Evolutionary conservation across 2,329 filamentous ascomycete genomes (phyloP), one percentile per base, ranked within the genome.

Genomic region (Triangularia verruculosa): DNA sequence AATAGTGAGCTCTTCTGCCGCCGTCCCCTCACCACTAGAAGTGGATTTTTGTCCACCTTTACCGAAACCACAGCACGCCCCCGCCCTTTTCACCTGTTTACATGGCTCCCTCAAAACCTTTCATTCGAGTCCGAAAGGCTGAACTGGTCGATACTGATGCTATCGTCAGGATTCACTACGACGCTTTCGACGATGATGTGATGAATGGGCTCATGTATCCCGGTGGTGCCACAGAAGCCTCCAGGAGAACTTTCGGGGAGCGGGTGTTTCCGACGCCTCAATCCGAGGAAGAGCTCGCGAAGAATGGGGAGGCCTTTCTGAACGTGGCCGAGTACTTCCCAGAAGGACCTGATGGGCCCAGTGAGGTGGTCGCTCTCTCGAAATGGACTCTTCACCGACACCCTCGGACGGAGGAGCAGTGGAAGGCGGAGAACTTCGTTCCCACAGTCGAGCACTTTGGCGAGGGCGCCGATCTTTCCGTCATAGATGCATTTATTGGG

Each of bases 361-460:
- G 69, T 3, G 72, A 74, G 61, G 63, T 76, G 7, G 69, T 74
- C 6, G 74, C 72, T 12, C 74, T 71, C 52, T 68, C 68, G 22
- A 72, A 72, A 58, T 75, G 72, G 71, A 43, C 25, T 13, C 43
- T 73, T 6, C 61, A 67, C 22, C 68, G 64, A 11, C 56, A 67
- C 30, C 63, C 66, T 20, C 69, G 68, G n/a, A 24, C 69, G 1
- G 68, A 71, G 52, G 70, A 66, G 25, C 66, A 71, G 62, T 75
- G 72, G 73, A 70, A 71, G 22, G 62, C 55, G 3, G 17, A 61
- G 4, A 13, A 57, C 1, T 57, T 52, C 52, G 28, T 56, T 4
- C 47, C 56, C 32, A 70, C 69, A 15, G 13, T 34, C 3, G 72
- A 72, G 63, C 54, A 32, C 51, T 57, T 70, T 22, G 72, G 70